Percentiles rank a stretch among this genome's conserved stretches.
These are phyloP conservation scores for Metschnikowia arizonensis DNA, from an alignment of 805 yeast genomes.

Conservation along the genomic window DNA sequence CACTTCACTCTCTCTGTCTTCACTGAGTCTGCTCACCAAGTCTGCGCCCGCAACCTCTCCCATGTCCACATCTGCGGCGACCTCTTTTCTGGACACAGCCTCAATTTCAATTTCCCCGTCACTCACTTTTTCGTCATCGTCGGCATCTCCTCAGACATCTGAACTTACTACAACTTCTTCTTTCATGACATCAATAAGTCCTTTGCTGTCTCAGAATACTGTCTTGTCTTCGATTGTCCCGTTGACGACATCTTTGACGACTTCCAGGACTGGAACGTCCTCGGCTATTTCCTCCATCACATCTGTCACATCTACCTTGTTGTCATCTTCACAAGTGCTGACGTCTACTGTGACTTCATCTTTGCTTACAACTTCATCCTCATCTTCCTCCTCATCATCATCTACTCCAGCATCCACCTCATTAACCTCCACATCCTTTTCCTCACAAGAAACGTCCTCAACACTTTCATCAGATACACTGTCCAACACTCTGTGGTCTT, in stretches of 20 bases:
- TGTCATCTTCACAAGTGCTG: background rate
- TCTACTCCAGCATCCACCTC: constrained; percentile 13
- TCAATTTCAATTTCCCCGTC: background rate
- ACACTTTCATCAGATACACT: constrained; percentile 21
- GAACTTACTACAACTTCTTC: background rate
- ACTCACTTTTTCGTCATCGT: background rate
- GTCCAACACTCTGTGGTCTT: constrained; percentile 17
- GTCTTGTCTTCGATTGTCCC: background rate
- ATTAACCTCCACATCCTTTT: constrained; percentile 9
- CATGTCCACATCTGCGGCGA: background rate
- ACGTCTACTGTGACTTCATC: background rate
- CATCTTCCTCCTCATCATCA: constrained; percentile 9
- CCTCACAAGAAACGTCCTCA: constrained; percentile 19
- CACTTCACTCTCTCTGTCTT: background rate
- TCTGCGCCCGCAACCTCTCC: background rate
- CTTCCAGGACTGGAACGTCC: background rate
- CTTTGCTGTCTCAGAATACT: background rate
- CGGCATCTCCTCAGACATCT: no score
- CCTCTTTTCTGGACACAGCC: background rate
- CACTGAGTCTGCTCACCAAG: background rate
- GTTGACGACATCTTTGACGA: background rate
- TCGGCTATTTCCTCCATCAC: background rate
- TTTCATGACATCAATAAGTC: background rate
- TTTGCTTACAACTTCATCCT: background rate
- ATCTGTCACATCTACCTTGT: background rate